Evolutionary conservation across 2,329 filamentous ascomycete species (phyloP).

Genomic region (Aspergillus ruber): DNA sequence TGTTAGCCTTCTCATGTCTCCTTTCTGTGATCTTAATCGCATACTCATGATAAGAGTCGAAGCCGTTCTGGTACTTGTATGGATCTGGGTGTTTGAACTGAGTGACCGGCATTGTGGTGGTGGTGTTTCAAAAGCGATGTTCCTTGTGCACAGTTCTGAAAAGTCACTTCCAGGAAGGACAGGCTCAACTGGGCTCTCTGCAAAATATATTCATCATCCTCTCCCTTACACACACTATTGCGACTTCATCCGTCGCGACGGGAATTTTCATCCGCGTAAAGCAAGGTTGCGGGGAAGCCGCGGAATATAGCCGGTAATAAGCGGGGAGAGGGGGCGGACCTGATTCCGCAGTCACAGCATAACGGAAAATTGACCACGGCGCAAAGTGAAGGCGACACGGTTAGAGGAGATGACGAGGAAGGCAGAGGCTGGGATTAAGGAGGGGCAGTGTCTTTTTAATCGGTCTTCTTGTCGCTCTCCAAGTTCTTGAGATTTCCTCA

Average conservation of each 20-base stretch:
- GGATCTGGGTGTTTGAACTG: conserved; percentile 58
- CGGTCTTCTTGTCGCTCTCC: not conserved
- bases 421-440: not conserved
- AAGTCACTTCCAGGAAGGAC: not conserved
- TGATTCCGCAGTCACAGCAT: conserved; percentile 3
- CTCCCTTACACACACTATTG: too few relatives aligned
- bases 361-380: not conserved
- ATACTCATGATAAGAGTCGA: conserved; percentile 70
- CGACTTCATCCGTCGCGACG: not conserved
- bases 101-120: conserved; percentile 54
- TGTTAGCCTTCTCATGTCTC: not conserved
- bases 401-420: not conserved
- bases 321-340: conserved; percentile 7
- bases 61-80: conserved; percentile 74
- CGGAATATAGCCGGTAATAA: conserved; percentile 13
- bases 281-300: not conserved
- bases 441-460: conserved; percentile 3
- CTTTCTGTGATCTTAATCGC: conserved; percentile 20
- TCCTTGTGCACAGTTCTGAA: not conserved
- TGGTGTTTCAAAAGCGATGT: not conserved
- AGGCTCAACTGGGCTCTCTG: conserved; percentile 1
- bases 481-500: not conserved
- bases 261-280: conserved; percentile 4
- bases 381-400: not conserved
- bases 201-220: too few relatives aligned